Evolutionary conservation across 306 rosid species (phyloP).

Genomic region (Quercus robur): DNA sequence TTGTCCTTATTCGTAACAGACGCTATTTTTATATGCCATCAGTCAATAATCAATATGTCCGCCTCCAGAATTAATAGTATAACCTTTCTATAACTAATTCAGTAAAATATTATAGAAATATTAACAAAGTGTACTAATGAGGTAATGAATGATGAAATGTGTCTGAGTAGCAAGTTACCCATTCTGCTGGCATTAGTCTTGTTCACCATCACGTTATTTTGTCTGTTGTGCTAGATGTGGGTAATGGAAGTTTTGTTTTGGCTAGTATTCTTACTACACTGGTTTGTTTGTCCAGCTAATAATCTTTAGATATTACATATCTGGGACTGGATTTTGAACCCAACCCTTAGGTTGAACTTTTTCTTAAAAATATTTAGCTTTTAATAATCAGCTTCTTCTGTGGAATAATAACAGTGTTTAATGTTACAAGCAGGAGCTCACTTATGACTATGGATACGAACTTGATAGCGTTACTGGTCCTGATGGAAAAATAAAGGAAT

Average conservation of each 20-base stretch:
- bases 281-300: background rate
- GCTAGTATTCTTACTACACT: background rate
- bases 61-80: background rate
- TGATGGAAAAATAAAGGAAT: constrained; percentile 23
- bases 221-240: background rate
- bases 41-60: background rate
- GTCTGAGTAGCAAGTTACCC: no score
- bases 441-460: constrained; percentile 37
- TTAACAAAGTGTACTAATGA: no score
- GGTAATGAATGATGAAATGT: no score
- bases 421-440: constrained; percentile 27
- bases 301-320: background rate
- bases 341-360: background rate
- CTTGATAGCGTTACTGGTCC: constrained; percentile 32
- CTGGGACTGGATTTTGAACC: background rate
- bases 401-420: background rate
- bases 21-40: background rate
- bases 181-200: background rate
- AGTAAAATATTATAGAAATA: no score
- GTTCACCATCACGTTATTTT: background rate
- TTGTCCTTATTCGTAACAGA: background rate
- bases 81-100: background rate
- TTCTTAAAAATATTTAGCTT: background rate
- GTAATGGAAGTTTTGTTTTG: background rate
- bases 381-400: background rate